phyloP scores from a whole-genome alignment of 2,329 filamentous ascomycete genomes.

The Sarocladium kiliense region DNA sequence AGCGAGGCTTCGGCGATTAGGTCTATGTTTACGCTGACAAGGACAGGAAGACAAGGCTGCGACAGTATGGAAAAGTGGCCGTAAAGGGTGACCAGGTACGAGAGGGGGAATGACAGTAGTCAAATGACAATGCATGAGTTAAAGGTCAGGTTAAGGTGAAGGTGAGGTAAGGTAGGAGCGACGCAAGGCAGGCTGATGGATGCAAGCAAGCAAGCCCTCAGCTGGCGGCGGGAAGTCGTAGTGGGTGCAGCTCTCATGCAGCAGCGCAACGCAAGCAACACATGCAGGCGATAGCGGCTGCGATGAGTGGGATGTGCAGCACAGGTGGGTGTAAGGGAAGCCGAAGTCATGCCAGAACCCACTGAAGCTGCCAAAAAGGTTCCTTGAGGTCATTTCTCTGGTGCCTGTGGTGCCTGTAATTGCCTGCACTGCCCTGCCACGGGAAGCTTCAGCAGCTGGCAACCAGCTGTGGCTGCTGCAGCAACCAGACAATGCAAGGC shows the following conservation, averaged over 20 bases:
- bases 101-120: no score
- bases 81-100: no score
- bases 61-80: no score
- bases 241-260: neutral
- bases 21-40: no score
- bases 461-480: constrained; percentile 2
- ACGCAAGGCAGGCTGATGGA: neutral
- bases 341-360: neutral
- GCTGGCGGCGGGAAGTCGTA: constrained; percentile 3
- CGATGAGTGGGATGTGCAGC: no score
- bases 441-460: neutral
- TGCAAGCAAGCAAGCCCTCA: neutral
- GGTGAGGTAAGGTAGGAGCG: neutral
- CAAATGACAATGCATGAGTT: neutral
- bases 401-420: no score
- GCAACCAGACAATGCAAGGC: constrained; percentile 1
- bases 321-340: neutral
- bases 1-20: no score
- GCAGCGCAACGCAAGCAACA: neutral
- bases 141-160: neutral
- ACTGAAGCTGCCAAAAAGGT: neutral
- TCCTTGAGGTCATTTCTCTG: no score
- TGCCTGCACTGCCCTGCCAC: no score
- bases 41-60: no score
- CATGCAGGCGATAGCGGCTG: neutral